These are phyloP conservation scores for Rhynchospora pubera DNA, from an alignment of 176 grass and related monocot genomes.

Conservation along the genomic window DNA sequence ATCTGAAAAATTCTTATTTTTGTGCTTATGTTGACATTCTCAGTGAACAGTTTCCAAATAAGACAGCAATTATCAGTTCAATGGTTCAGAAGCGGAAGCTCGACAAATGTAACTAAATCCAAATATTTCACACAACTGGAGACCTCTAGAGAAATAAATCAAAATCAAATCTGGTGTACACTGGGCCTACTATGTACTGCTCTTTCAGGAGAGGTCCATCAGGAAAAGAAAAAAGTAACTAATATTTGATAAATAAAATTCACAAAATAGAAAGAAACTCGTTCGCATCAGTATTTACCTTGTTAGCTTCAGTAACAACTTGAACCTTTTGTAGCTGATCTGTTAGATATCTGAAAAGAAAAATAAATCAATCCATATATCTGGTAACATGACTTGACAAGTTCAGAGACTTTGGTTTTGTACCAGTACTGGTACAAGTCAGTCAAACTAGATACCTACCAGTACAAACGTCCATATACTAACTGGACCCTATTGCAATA, in stretches of 20 bases:
- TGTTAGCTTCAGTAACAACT: constrained; percentile 82
- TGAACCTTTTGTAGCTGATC: constrained; percentile 91
- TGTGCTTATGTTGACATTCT: neutral
- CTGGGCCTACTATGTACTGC: neutral
- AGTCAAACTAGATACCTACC: neutral
- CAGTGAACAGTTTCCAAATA: neutral
- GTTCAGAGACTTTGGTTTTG: neutral
- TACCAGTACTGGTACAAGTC: neutral
- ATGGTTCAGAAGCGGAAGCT: neutral
- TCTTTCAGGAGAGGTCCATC: neutral
- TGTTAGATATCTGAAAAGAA: constrained; percentile 77
- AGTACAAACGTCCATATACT: neutral
- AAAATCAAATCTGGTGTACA: neutral
- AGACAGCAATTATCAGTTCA: neutral
- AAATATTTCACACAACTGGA: neutral
- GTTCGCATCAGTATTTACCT: constrained; percentile 34
- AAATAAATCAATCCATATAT: neutral
- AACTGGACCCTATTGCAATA: neutral
- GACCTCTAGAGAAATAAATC: neutral
- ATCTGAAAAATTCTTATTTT: neutral
- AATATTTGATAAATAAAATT: neutral
- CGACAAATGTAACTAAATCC: neutral
- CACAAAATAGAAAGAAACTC: neutral
- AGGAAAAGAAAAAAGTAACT: neutral
- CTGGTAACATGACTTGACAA: constrained; percentile 13